Evolutionary conservation across 2,329 filamentous ascomycete species (phyloP), one percentile per base, ranked within the genome.

Genomic region (Colletotrichum orchidophilum): DNA sequence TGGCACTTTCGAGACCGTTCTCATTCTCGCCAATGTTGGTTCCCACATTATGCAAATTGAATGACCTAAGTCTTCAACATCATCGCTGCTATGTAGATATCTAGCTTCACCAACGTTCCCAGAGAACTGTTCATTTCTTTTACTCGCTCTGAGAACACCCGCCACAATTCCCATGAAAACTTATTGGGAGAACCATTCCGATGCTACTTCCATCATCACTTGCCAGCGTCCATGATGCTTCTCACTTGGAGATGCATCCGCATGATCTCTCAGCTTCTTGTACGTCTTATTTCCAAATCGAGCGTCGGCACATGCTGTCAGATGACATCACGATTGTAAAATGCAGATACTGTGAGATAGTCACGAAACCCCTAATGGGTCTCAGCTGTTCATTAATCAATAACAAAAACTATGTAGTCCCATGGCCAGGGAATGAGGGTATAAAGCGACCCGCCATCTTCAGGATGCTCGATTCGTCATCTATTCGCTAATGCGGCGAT

Each of bases 391-490:
- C 58, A 61, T 61, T 61, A 61, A 50, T 24, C 58, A 61, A 24
- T 61, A 61, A 61, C 42, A 61, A 21, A 57, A 66, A 31, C 63
- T 70, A 70, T 66, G 49, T 66, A 53, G 63, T 65, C 64, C 64
- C 64, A 29, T 21, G 52, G 29, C 58, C 13, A 31, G 68, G 58
- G 66, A 21, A 50, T 33, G 39, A 63, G 70, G 69, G 70, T 72
- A 72, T 70, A 64, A 70, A 61, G 52, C 66, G 70, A 50, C 60
- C 60, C 46, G 42, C 35, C 69, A 59, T 50, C 24, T 60, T 46
- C 62, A 70, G 50, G n/a, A 50, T 50, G 26, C 64, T 52, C 68
- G 26, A 27, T 42, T 35, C 49, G 58, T 63, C 60, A 12, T 69
- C 64, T 63, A 63, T 59, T n/a, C 55, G 42, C 58, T 21, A 26